A percentile compares a stretch with the other conserved stretches of the same genome.
phyloP scores from a whole-genome alignment of 139 green algal species.

The Edaphochlamys debaryana region DNA sequence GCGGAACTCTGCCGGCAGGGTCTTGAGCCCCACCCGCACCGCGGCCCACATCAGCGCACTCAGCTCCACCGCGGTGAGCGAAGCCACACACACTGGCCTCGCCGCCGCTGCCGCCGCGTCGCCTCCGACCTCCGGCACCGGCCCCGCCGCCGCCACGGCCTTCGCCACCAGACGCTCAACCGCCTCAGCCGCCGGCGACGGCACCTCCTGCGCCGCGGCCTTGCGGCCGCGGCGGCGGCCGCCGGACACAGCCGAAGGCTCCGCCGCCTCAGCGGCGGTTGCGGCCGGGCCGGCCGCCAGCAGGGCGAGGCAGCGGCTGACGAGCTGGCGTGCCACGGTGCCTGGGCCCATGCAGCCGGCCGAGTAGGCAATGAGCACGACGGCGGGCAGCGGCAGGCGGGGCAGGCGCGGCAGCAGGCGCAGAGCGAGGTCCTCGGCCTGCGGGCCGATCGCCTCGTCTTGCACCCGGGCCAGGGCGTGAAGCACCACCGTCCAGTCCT shows the following conservation, averaged over 20 bases:
- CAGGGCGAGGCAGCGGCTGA: slow-evolving; percentile 7
- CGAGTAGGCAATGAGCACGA: slow-evolving; percentile 25
- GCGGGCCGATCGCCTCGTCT: not conserved
- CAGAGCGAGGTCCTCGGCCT: not conserved
- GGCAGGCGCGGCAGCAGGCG: slow-evolving; percentile 22
- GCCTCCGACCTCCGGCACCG: no score
- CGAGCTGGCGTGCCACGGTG: not conserved
- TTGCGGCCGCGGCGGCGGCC: not conserved
- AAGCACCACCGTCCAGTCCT: slow-evolving; percentile 55
- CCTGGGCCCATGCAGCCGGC: slow-evolving; percentile 26
- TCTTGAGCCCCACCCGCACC: slow-evolving; percentile 14
- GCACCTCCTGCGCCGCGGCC: no score
- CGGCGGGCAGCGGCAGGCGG: slow-evolving; percentile 25
- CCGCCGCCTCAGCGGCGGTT: not conserved
- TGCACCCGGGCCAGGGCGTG: slow-evolving; percentile 22
- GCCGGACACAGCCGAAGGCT: not conserved
- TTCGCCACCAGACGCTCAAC: not conserved
- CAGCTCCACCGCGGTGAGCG: slow-evolving; percentile 10
- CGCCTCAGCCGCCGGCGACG: no score
- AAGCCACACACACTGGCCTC: not conserved
- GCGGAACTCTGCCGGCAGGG: not conserved
- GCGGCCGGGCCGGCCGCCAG: not conserved
- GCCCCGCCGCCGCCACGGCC: not conserved
- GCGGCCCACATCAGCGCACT: slow-evolving; percentile 28
- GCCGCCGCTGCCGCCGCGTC: not conserved